Percentiles rank a stretch among this genome's conserved stretches.
phyloP scores from a whole-genome alignment of 768 basidiomycete genomes.

The Lactarius akahatsu region DNA sequence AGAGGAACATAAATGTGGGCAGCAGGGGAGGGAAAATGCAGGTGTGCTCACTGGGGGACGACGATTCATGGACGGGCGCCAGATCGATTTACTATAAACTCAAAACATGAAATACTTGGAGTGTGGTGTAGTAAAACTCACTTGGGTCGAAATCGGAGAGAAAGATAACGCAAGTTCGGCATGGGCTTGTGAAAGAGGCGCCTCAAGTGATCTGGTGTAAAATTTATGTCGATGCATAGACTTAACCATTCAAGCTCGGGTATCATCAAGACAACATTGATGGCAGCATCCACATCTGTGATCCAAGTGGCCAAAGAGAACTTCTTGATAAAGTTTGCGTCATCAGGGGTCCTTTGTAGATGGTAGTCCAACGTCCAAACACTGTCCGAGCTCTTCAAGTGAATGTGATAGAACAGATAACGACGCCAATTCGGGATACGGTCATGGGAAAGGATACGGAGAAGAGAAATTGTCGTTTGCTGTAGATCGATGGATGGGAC shows the following conservation, averaged over 20 bases:
- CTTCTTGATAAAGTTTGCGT: conserved; percentile 40
- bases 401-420: no score
- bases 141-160: conserved; percentile 81
- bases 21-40: conserved; percentile 45
- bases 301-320: conserved; percentile 35
- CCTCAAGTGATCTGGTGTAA: conserved; percentile 78
- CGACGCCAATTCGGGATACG: no score
- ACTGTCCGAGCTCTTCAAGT: conserved; percentile 43
- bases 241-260: conserved; percentile 48
- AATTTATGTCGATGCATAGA: conserved; percentile 68
- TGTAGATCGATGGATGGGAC: conserved; percentile 42
- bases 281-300: conserved; percentile 61
- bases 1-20: no score
- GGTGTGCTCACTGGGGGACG: conserved; percentile 47
- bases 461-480: conserved; percentile 30
- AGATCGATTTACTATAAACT: conserved; percentile 43
- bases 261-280: conserved; percentile 53
- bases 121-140: conserved; percentile 38
- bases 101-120: no score
- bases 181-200: conserved; percentile 59
- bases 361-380: conserved; percentile 56
- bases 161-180: conserved; percentile 48
- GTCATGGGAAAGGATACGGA: no score
- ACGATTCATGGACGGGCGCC: conserved; percentile 33
- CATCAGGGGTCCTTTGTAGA: conserved; percentile 42